These are phyloP conservation scores for Fusarium pseudocircinatum DNA, from an alignment of 2,329 filamentous ascomycete species.

Conservation along the genomic window DNA sequence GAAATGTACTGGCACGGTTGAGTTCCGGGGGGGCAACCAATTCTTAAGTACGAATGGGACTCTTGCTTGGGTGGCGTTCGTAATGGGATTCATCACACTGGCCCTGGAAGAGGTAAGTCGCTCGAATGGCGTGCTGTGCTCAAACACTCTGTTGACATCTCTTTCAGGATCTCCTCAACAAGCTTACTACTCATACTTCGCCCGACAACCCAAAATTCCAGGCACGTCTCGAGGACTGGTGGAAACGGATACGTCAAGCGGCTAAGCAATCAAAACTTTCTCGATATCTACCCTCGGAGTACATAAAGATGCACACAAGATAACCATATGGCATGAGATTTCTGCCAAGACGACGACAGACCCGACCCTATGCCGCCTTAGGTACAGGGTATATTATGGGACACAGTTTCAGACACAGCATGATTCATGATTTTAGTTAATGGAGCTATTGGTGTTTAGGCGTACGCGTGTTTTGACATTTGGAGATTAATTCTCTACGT, in stretches of 20 bases:
- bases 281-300: slow-evolving; percentile 48
- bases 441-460: slow-evolving; percentile 20
- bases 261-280: slow-evolving; percentile 49
- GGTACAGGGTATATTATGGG: neutral
- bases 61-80: slow-evolving; percentile 52
- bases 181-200: slow-evolving; percentile 41
- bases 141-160: slow-evolving; percentile 8
- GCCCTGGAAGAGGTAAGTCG: slow-evolving; percentile 48
- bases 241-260: slow-evolving; percentile 47
- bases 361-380: neutral
- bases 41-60: slow-evolving; percentile 51
- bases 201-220: slow-evolving; percentile 45
- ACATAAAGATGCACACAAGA: slow-evolving; percentile 46
- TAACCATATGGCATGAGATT: slow-evolving; percentile 18
- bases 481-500: neutral
- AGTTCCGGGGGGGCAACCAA: slow-evolving; percentile 53
- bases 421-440: neutral
- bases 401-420: neutral
- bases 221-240: slow-evolving; percentile 47
- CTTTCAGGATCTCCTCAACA: slow-evolving; percentile 46
- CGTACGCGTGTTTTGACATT: neutral
- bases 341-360: slow-evolving; percentile 5
- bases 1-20: slow-evolving; percentile 50
- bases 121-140: neutral
- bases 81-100: slow-evolving; percentile 51